Evolutionary conservation across 2,329 filamentous ascomycete genomes (phyloP), one percentile per base, ranked within the genome.

Genomic region (Rhytidhysteron rufulum): DNA sequence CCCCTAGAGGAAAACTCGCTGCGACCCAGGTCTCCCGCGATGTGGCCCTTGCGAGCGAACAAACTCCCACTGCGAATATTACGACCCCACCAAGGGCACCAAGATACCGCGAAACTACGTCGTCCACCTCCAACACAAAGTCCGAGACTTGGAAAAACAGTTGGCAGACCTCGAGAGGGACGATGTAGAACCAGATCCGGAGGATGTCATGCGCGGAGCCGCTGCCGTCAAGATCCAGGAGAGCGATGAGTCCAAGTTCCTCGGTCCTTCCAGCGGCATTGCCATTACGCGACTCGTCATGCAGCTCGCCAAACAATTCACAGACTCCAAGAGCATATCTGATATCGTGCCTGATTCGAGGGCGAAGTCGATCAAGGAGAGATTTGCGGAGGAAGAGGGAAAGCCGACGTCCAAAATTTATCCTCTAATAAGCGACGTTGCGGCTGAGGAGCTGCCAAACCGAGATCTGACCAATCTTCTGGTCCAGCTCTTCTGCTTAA

Each of bases 221-320:
- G 90, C 89, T 19, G 79, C 91, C 51, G 88, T 97, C 53, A 85
- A 84, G 31, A 80, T 97, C 38, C 83, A 85, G 55, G 87, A 91
- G 54, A 83, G 83, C 41, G 88, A 95, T 62, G 91, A 96, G 66
- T 83, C 87, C 13, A 86, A 91, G 47, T 97, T 93, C 61, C 73
- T 98, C 3, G 93, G 93, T 0, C 87, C 93, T 3, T 95, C 90
- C 35, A 97, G 91, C 63, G 93, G 91, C 44, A 95, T 96, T 55
- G 88, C 89, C 58, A 95, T 97, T 72, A 95, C 90, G 10, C 82
- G 91, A 21, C 76, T 97, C 51, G 83, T 98, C 9, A 96, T 98
- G 86, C 90, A 96, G 63, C 82, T 95, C 66, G 91, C 91, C 39
- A 97, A 95, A 69, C 85, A 89, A 48, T 95, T 91, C 57, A 94